These are phyloP conservation scores for Thalassia testudinum DNA, from an alignment of 116 monocot species.

Conservation along the genomic window DNA sequence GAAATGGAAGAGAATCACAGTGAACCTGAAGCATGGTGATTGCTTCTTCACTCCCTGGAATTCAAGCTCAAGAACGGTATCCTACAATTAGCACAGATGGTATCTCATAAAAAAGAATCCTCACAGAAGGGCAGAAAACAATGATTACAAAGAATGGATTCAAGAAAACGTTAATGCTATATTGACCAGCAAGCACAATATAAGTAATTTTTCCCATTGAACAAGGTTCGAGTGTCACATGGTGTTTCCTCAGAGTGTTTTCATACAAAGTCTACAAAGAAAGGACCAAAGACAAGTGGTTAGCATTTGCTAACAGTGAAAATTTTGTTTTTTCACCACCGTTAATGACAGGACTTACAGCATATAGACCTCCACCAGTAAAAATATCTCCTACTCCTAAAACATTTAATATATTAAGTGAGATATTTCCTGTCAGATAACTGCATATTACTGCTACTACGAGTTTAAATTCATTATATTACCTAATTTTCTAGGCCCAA, in stretches of 20 bases:
- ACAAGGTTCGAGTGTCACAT: constrained; percentile 90
- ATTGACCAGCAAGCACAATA: constrained; percentile 92
- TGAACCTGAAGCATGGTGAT: constrained; percentile 97
- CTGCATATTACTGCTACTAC: too few relatives aligned
- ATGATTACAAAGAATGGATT: background rate
- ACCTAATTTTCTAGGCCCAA: constrained; percentile 87
- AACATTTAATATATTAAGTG: constrained; percentile 6
- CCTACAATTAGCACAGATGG: constrained; percentile 21
- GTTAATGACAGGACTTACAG: constrained; percentile 35
- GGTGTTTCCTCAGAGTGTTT: constrained; percentile 91
- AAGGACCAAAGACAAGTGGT: background rate
- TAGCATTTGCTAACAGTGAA: background rate
- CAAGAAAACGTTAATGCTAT: constrained; percentile 51
- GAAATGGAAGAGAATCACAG: background rate
- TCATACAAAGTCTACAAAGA: constrained; percentile 72
- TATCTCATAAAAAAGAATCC: too few relatives aligned
- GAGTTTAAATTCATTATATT: background rate
- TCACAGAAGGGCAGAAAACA: too few relatives aligned
- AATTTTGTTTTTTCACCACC: background rate
- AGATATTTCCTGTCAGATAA: too few relatives aligned
- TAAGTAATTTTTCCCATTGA: constrained; percentile 92
- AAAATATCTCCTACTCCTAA: constrained; percentile 80
- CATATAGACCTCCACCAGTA: constrained; percentile 98
- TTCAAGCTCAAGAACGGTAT: constrained; percentile 93
- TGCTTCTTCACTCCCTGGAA: constrained; percentile 93